Evolutionary conservation across 441 rosid species (phyloP), one percentile per base, ranked within the genome.

Genomic region (Dalechampia spathulata): DNA sequence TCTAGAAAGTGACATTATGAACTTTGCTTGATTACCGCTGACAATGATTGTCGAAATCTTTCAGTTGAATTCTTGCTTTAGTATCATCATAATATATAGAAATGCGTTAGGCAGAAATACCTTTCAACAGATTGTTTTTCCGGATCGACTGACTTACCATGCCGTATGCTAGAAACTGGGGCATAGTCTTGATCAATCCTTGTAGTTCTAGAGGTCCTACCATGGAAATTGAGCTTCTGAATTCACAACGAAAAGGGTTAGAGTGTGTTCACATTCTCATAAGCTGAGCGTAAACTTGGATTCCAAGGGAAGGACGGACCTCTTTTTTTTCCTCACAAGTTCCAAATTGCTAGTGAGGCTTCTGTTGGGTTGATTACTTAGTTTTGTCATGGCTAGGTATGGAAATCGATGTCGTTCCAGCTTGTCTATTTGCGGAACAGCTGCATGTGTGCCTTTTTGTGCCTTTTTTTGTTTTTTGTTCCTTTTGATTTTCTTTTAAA

Each of bases 11-110:
- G 71, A 62, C 69, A 60, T 62, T 57, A 57, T 58, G 63, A 67
- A 66, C 62, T 64, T 52, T 57, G 65, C 77, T 63, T 21, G 74
- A 65, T 74, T 64, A 52, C 46, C 61, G 74, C 73, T 63, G 70
- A 63, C 77, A 70, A 53, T 53, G 58, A 72, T 67, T 71, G 71
- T 66, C 55, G 55, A 42, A 55, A 68, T 73, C 72, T 56, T 61
- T 60, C 63, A 55, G 49, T 62, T 57, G 62, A 68, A 65, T 75
- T 62, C 54, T 54, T 71, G 48, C 25, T 65, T 15, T 65, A 41
- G 49, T 49, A 58, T 63, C 57, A 59, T 58, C 63, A 8, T 30
- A 30, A n/a, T n/a, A n/a, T n/a, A 72, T 71, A 61, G 69, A 65
- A 65, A 64, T 38, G 41, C 39, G 55, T 47, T 54, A 19, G 17